These are phyloP conservation scores for Rhizoclosmatium globosum DNA, from an alignment of 192 early-diverging fungal species.

Conservation along the genomic window DNA sequence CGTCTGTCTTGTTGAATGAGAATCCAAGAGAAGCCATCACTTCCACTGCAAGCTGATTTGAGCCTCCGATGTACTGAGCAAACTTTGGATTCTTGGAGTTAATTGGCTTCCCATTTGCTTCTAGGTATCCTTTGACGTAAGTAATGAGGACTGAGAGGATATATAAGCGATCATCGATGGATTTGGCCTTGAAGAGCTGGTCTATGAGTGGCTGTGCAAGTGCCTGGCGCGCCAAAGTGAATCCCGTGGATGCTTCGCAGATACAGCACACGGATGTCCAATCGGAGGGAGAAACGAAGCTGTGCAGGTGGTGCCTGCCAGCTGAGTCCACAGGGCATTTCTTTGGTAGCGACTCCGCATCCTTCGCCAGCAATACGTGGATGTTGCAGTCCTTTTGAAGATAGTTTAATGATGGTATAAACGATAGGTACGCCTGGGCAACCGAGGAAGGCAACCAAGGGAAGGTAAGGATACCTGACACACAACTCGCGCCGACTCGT, in stretches of 20 bases:
- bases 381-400: slow-evolving; percentile 6
- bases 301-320: slow-evolving; percentile 5
- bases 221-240: background rate
- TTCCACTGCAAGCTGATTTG: background rate
- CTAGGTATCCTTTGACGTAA: slow-evolving; percentile 2
- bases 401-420: background rate
- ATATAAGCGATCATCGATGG: background rate
- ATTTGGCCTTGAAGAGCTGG: background rate
- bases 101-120: background rate
- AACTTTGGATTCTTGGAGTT: slow-evolving; percentile 24
- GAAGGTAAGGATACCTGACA: background rate
- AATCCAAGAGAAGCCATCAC: slow-evolving; percentile 24
- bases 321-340: background rate
- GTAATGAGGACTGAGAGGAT: slow-evolving; percentile 2
- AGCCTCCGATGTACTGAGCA: background rate
- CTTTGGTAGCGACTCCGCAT: background rate
- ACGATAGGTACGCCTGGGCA: background rate
- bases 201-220: slow-evolving; percentile 16
- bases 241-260: background rate
- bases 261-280: slow-evolving; percentile 1
- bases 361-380: background rate
- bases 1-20: background rate
- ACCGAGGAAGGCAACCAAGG: background rate
- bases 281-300: background rate
- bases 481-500: background rate